These are phyloP conservation scores for Murraya koenigii DNA, from an alignment of 345 rosid species.

Conservation along the genomic window DNA sequence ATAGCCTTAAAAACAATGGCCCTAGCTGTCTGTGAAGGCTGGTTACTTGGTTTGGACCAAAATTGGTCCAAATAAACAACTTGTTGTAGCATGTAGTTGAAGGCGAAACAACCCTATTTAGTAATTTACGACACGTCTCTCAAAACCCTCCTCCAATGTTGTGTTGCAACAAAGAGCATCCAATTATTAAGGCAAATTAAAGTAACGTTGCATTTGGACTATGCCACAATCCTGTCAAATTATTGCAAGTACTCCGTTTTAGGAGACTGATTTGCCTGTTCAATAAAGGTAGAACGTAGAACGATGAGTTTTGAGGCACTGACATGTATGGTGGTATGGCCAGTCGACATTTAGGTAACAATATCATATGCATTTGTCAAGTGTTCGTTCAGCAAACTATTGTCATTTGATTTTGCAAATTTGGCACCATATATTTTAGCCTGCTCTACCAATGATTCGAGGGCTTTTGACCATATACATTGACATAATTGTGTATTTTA, in stretches of 20 bases:
- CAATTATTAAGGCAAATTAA: not conserved
- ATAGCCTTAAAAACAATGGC: not conserved
- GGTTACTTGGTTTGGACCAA: slow-evolving; percentile 9
- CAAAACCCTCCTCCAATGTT: not conserved
- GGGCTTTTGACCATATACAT: not conserved
- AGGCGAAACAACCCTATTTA: not conserved
- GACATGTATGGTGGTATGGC: not conserved
- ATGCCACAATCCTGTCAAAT: not conserved
- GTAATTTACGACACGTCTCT: not conserved
- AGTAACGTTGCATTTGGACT: not conserved
- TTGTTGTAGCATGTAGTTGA: not conserved
- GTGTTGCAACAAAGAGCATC: not conserved
- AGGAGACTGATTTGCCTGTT: slow-evolving; percentile 6
- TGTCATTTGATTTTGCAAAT: slow-evolving; percentile 6
- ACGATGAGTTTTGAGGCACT: not conserved
- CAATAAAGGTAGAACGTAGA: not conserved
- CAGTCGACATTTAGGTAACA: not conserved
- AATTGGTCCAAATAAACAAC: not conserved
- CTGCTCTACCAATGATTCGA: not conserved
- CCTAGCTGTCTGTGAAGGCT: not conserved
- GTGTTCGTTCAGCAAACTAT: not conserved
- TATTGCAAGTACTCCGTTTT: not conserved
- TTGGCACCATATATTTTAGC: slow-evolving; percentile 15
- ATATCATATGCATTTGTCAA: slow-evolving; percentile 2
- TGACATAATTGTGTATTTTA: not conserved